phyloP scores from a whole-genome alignment of 345 rosid genomes.

The Citrus mangshanensis region DNA sequence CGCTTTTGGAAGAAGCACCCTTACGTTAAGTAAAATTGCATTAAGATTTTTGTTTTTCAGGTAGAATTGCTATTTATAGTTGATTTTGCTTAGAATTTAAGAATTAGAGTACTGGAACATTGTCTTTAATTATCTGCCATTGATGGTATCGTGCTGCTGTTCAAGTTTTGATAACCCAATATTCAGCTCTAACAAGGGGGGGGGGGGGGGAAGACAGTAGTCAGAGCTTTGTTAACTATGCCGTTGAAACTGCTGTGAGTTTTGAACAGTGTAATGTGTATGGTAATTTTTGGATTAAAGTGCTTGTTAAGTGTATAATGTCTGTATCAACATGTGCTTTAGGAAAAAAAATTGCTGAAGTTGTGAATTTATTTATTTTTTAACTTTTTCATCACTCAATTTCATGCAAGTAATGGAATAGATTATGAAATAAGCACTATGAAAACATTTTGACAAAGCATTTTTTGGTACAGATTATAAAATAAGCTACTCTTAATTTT shows the following conservation, averaged over 20 bases:
- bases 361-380: neutral
- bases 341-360: neutral
- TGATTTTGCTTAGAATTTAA: too few species aligned
- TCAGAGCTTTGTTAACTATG: neutral
- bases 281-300: neutral
- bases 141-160: neutral
- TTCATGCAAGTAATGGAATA: neutral
- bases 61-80: too few species aligned
- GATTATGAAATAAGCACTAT: too few species aligned
- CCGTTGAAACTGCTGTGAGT: neutral
- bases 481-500: neutral
- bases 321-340: neutral
- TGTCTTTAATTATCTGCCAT: neutral
- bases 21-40: too few species aligned
- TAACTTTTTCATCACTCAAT: neutral
- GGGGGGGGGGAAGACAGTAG: too few species aligned
- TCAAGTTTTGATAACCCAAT: too few species aligned
- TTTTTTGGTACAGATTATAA: too few species aligned
- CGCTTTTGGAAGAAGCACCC: neutral
- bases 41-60: too few species aligned
- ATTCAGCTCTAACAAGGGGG: too few species aligned
- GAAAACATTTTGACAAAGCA: too few species aligned
- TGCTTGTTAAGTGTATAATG: neutral
- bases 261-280: neutral
- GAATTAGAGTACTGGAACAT: neutral